Evolutionary conservation across 2,329 filamentous ascomycete genomes (phyloP).

Genomic region (Ceratocystiopsis sp.): DNA sequence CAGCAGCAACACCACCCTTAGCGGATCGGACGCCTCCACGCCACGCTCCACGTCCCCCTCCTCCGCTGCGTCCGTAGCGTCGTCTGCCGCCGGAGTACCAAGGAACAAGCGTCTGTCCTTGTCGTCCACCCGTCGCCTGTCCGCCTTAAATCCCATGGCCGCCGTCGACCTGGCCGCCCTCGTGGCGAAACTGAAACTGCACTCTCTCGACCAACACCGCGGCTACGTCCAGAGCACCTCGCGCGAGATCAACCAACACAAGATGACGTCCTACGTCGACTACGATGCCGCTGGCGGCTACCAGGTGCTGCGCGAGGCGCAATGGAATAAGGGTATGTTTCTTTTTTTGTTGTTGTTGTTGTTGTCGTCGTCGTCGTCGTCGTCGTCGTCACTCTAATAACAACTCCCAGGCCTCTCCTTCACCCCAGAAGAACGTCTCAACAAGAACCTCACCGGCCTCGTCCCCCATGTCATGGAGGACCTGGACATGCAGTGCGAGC

Average conservation of each 20-base stretch:
- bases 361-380: not conserved
- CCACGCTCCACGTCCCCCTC: slow-evolving; percentile 37
- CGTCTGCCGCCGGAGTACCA: slow-evolving; percentile 31
- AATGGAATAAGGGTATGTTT: slow-evolving; percentile 47
- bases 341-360: not conserved
- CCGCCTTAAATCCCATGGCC: slow-evolving; percentile 37
- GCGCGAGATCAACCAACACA: slow-evolving; percentile 35
- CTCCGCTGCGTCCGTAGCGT: slow-evolving; percentile 27
- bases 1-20: no score
- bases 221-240: slow-evolving; percentile 42
- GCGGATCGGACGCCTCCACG: slow-evolving; percentile 38
- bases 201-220: slow-evolving; percentile 40
- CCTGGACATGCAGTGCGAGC: slow-evolving; percentile 40
- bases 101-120: slow-evolving; percentile 34
- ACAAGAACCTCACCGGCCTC: slow-evolving; percentile 49
- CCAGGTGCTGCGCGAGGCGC: slow-evolving; percentile 42
- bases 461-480: slow-evolving; percentile 47
- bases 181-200: slow-evolving; percentile 42
- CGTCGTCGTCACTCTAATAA: not conserved
- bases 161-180: slow-evolving; percentile 38
- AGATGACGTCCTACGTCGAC: slow-evolving; percentile 34
- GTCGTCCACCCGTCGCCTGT: slow-evolving; percentile 31
- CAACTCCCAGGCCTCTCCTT: slow-evolving; percentile 38
- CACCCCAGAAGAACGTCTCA: slow-evolving; percentile 43
- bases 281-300: slow-evolving; percentile 37